Conservation (phyloP, 257 asterid genomes). For the Craterostigma plantagineum region DNA sequence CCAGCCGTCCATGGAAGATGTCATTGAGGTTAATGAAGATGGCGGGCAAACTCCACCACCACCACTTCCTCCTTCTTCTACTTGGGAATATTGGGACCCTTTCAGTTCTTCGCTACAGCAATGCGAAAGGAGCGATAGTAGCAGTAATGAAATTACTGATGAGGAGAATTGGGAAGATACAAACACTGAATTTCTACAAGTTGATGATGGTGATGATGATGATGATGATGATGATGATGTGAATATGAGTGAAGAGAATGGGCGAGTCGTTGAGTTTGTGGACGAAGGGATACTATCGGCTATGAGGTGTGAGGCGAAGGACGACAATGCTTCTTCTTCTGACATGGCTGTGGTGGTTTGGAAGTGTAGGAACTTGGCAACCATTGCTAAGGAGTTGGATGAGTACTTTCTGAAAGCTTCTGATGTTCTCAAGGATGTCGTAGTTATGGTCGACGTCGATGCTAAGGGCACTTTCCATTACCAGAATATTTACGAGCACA, state of each 20-base stretch:
- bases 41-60: constrained; percentile 38
- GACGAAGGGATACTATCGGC: constrained; percentile 33
- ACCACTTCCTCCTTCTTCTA: constrained; percentile 26
- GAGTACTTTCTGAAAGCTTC: constrained; percentile 66
- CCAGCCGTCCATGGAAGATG: constrained; percentile 21
- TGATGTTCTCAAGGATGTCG: constrained; percentile 44
- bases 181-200: constrained; percentile 35
- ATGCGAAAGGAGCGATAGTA: constrained; percentile 13
- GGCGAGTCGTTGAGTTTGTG: constrained; percentile 15
- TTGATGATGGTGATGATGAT: constrained; percentile 11
- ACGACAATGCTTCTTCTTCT: constrained; percentile 14
- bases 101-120: constrained; percentile 26
- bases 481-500: constrained; percentile 30
- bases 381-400: constrained; percentile 47
- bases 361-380: constrained; percentile 32
- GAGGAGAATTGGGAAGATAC: constrained; percentile 69
- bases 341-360: constrained; percentile 60
- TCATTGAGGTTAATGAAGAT: constrained; percentile 29
- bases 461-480: constrained; percentile 29
- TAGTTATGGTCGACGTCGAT: constrained; percentile 48
- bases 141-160: constrained; percentile 13
- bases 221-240: constrained; percentile 6
- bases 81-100: constrained; percentile 58
- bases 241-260: constrained; percentile 12
- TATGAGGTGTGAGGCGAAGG: constrained; percentile 40